phyloP scores from a whole-genome alignment of 2,329 filamentous ascomycete genomes.

The Westerdykella aurantiaca region DNA sequence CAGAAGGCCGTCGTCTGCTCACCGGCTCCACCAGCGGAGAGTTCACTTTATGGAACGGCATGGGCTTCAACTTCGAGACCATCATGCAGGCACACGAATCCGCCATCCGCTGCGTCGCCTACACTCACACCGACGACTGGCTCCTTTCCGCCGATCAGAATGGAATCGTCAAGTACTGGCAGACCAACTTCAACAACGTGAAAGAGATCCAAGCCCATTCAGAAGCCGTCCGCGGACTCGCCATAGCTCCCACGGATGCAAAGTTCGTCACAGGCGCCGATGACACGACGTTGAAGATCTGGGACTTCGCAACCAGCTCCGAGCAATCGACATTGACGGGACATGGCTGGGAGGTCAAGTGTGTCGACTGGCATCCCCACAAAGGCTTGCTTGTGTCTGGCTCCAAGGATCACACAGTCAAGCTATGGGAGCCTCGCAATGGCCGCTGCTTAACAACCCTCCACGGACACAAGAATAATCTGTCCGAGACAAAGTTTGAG shows the following conservation, averaged over 20 bases:
- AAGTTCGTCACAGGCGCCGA: conserved; percentile 97
- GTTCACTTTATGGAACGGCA: conserved; percentile 98
- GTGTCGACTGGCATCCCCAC: conserved; percentile 93
- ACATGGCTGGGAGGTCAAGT: conserved; percentile 98
- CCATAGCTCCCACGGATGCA: conserved; percentile 87
- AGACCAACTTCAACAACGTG: conserved; percentile 98
- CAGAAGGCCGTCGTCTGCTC: conserved; percentile 83
- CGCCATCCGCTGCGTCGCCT: conserved; percentile 74
- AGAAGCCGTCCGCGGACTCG: conserved; percentile 83
- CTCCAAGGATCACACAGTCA: conserved; percentile 95
- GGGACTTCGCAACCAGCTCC: conserved; percentile 82
- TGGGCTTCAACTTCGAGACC: conserved; percentile 98
- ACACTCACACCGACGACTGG: conserved; percentile 97
- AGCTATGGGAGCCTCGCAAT: conserved; percentile 95
- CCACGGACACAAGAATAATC: conserved; percentile 94
- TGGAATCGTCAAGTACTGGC: conserved; percentile 96
- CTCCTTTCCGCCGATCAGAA: conserved; percentile 92
- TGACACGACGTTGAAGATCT: conserved; percentile 89
- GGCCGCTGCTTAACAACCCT: conserved; percentile 86
- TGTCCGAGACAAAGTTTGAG: conserved; percentile 89
- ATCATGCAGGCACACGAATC: conserved; percentile 97
- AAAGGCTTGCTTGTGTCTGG: conserved; percentile 93
- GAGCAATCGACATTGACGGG: conserved; percentile 81
- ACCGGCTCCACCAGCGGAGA: conserved; percentile 95
- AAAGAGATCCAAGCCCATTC: conserved; percentile 88